phyloP scores from a whole-genome alignment of 495 filamentous ascomycete species.

The Aspergillus hancockii region DNA sequence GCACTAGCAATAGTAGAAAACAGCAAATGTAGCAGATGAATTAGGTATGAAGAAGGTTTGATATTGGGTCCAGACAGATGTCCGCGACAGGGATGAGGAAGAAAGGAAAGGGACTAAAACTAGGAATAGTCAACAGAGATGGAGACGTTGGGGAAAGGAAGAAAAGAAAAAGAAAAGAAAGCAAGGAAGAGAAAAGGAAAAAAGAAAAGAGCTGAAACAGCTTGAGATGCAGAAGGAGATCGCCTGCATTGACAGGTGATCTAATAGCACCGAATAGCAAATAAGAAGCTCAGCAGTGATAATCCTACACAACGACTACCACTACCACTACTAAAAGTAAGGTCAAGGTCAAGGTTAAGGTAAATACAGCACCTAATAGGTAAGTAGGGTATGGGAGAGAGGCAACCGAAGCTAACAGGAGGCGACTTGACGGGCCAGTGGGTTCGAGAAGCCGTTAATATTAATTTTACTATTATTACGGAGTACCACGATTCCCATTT shows the following conservation, averaged over 20 bases:
- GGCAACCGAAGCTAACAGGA: slow-evolving; percentile 16
- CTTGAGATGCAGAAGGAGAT: slow-evolving; percentile 26
- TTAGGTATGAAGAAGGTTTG: slow-evolving; percentile 8
- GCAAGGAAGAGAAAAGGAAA: slow-evolving; percentile 13
- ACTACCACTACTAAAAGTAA: not conserved
- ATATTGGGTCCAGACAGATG: slow-evolving; percentile 11
- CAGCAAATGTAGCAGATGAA: slow-evolving; percentile 3
- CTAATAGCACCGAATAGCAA: slow-evolving; percentile 20
- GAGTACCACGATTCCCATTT: slow-evolving; percentile 3
- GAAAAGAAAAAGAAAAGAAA: slow-evolving; percentile 19
- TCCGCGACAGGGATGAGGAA: slow-evolving; percentile 9
- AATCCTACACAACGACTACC: slow-evolving; percentile 2
- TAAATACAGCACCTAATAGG: not conserved
- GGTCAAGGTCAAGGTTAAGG: not conserved
- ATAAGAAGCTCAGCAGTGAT: slow-evolving; percentile 26
- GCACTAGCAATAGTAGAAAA: slow-evolving; percentile 2
- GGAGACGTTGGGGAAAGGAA: slow-evolving; percentile 10
- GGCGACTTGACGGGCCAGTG: slow-evolving; percentile 23
- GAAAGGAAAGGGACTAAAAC: slow-evolving; percentile 2
- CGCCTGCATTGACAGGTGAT: slow-evolving; percentile 31
- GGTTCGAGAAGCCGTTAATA: slow-evolving; percentile 22
- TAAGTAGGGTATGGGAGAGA: slow-evolving; percentile 1
- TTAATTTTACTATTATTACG: slow-evolving; percentile 14
- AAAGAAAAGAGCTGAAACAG: slow-evolving; percentile 24
- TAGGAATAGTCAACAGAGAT: slow-evolving; percentile 7